These are phyloP conservation scores for Rhizopus stolonifer DNA, from an alignment of 371 early-diverging fungal genomes.

Conservation along the genomic window DNA sequence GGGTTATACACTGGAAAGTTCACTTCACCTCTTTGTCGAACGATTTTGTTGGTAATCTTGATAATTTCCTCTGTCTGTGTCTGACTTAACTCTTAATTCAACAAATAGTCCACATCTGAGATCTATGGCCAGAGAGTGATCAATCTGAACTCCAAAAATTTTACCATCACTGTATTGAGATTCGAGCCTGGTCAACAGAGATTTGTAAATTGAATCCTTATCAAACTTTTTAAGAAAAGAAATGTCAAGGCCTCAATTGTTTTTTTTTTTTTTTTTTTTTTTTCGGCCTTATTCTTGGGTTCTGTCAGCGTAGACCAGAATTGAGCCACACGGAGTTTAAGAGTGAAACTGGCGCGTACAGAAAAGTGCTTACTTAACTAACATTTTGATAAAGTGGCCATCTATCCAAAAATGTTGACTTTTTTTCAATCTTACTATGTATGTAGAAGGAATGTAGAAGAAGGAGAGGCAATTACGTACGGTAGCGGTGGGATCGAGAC, in stretches of 20 bases:
- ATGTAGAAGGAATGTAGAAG: no score
- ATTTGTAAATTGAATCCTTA: slow-evolving; percentile 58
- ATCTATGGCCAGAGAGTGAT: slow-evolving; percentile 55
- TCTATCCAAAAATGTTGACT: no score
- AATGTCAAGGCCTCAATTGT: slow-evolving; percentile 77
- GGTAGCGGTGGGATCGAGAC: no score
- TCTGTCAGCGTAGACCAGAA: slow-evolving; percentile 75
- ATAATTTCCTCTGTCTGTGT: slow-evolving; percentile 50
- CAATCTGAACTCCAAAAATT: slow-evolving; percentile 59
- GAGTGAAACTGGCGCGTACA: slow-evolving; percentile 71
- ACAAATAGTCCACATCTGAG: slow-evolving; percentile 18
- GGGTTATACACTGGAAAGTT: no score
- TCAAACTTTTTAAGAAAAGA: slow-evolving; percentile 75
- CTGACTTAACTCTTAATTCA: slow-evolving; percentile 35
- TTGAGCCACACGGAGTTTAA: slow-evolving; percentile 81
- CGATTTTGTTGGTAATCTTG: slow-evolving; percentile 54
- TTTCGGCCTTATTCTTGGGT: slow-evolving; percentile 16
- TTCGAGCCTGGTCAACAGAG: slow-evolving; percentile 62
- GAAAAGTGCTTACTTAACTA: slow-evolving; percentile 61
- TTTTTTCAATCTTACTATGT: no score
- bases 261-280: slow-evolving; percentile 45
- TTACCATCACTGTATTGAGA: slow-evolving; percentile 46
- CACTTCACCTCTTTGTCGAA: slow-evolving; percentile 53
- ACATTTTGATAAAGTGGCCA: no score
- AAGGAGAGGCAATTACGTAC: no score